Evolutionary conservation across 225 moss, liverwort and hornwort species (phyloP).

Genomic region (Asterella californica): DNA sequence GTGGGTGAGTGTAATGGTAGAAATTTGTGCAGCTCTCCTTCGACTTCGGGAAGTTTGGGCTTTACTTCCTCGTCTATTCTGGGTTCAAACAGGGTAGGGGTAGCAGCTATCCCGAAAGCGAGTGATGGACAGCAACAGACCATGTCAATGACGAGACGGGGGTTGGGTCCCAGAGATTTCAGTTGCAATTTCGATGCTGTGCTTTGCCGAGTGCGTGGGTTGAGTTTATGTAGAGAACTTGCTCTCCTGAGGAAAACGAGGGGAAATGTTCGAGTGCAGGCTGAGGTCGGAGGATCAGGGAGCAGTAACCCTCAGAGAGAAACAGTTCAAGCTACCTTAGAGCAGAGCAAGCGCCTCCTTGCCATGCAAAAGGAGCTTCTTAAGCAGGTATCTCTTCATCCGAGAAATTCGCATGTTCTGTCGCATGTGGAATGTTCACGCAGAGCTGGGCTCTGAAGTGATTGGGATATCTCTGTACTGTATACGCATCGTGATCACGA

Average conservation of each 20-base stretch:
- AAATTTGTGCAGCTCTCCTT: conserved; percentile 1
- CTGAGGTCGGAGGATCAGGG: conserved; percentile 18
- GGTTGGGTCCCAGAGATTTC: not conserved
- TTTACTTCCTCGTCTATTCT: not conserved
- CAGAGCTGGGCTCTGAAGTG: not conserved
- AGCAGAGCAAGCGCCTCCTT: conserved; percentile 58
- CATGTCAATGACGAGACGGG: not conserved
- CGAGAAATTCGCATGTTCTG: not conserved
- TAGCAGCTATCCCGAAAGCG: not conserved
- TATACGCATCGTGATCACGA: not conserved
- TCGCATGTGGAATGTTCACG: too few species aligned
- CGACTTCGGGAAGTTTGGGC: conserved; percentile 9
- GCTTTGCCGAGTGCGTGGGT: not conserved
- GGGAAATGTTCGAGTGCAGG: conserved; percentile 23
- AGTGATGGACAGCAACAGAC: not conserved
- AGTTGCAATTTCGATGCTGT: not conserved
- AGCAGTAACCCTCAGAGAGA: conserved; percentile 4
- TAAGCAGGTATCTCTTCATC: conserved; percentile 45
- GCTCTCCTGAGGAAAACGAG: not conserved
- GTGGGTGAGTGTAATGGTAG: conserved; percentile 7
- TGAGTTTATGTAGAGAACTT: not conserved
- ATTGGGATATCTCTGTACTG: not conserved
- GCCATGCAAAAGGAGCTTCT: conserved; percentile 72
- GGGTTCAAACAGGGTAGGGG: conserved; percentile 4
- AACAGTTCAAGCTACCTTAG: conserved; percentile 33